A percentile compares a stretch with the other conserved stretches of the same genome.
These are phyloP conservation scores for Pythium scleroteichum DNA, from an alignment of 352 stramenopile species.

Conservation along the genomic window DNA sequence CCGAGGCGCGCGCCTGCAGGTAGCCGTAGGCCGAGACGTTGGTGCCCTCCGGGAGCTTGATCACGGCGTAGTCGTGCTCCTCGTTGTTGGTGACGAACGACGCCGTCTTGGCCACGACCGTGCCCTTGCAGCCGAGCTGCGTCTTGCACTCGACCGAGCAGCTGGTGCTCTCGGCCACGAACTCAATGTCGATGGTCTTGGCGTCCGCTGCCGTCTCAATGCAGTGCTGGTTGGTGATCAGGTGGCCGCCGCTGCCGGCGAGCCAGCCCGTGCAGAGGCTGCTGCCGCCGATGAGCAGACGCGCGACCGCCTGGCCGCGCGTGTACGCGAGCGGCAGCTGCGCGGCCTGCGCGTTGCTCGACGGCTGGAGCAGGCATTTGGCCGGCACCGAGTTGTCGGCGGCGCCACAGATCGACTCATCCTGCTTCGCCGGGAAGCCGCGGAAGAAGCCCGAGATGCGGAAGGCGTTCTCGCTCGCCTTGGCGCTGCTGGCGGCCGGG, in stretches of 20 bases:
- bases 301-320: slow-evolving; percentile 43
- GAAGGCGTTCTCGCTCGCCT: slow-evolving; percentile 29
- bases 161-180: slow-evolving; percentile 47
- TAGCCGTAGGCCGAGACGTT: slow-evolving; percentile 50
- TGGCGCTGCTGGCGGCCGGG: slow-evolving; percentile 3
- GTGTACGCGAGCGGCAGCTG: slow-evolving; percentile 43
- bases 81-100: slow-evolving; percentile 43
- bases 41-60: slow-evolving; percentile 48
- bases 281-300: slow-evolving; percentile 57
- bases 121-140: slow-evolving; percentile 46
- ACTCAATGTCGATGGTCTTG: slow-evolving; percentile 53
- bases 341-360: slow-evolving; percentile 16
- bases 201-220: slow-evolving; percentile 35
- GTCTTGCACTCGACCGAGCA: slow-evolving; percentile 49
- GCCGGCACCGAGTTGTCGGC: slow-evolving; percentile 45
- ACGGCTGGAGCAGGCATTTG: slow-evolving; percentile 42
- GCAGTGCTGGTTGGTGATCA: slow-evolving; percentile 80
- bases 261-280: slow-evolving; percentile 1
- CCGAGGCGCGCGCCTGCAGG: slow-evolving; percentile 44
- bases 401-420: slow-evolving; percentile 51
- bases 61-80: slow-evolving; percentile 53
- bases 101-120: slow-evolving; percentile 41
- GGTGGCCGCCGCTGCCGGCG: slow-evolving; percentile 28
- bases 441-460: slow-evolving; percentile 46
- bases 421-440: slow-evolving; percentile 34